A percentile compares a stretch with the other conserved stretches of the same genome.
These are phyloP conservation scores for Monoraphidium neglectum DNA, from an alignment of 139 green algal species.

Conservation along the genomic window DNA sequence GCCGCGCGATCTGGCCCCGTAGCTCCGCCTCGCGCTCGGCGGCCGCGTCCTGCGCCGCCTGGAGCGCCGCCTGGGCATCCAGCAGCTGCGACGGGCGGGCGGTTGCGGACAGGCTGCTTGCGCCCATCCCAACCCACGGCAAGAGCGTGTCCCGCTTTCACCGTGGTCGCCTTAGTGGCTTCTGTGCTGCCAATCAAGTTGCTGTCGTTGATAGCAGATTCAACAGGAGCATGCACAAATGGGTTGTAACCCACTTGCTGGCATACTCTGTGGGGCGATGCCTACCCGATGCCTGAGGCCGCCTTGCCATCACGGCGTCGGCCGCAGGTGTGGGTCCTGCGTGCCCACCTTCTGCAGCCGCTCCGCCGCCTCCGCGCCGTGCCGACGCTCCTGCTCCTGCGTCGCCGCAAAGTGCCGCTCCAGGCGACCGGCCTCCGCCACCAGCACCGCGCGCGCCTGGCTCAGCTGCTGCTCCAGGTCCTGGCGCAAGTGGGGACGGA, in stretches of 20 bases:
- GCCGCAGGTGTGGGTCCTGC: neutral
- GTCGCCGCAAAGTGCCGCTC: constrained; percentile 14
- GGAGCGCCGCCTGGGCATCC: neutral
- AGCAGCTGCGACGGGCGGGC: neutral
- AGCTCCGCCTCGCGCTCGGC: constrained; percentile 46
- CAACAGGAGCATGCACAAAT: neutral
- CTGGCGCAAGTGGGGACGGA: neutral
- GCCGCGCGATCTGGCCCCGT: constrained; percentile 43
- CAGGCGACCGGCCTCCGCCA: constrained; percentile 15
- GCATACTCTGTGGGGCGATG: no score
- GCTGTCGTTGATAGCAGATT: neutral
- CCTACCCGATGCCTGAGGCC: no score
- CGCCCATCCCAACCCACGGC: neutral
- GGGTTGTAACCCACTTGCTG: neutral
- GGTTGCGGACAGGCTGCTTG: neutral
- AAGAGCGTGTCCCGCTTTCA: no score
- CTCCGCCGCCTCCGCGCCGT: neutral
- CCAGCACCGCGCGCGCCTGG: neutral
- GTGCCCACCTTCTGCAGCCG: neutral
- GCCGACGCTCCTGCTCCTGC: neutral
- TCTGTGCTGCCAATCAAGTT: no score
- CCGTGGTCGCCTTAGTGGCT: no score
- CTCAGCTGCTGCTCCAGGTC: constrained; percentile 1
- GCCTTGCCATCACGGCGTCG: neutral
- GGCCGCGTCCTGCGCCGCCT: neutral